Base-by-base conservation (phyloP, 768 basidiomycete species). In the Suillus bovinus region DNA sequence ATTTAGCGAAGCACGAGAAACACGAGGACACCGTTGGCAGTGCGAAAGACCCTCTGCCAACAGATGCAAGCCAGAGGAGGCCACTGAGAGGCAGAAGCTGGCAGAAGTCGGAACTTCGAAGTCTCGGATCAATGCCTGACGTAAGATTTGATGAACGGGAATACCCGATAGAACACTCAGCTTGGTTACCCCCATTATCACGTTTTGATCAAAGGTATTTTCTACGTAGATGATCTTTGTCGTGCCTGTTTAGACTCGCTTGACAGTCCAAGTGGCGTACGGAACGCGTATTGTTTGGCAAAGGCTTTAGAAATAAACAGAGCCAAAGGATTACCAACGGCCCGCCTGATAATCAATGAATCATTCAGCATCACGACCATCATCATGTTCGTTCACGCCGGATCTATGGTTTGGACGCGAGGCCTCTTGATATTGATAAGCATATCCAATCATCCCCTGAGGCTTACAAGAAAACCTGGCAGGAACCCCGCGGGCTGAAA, bases 221-320 rank as follows among this genome's bases (percentile, higher is more conserved):
- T 7, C n/a, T n/a, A n/a, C n/a, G n/a, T n/a, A 34, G 33, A 38
- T 13, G 3, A 38, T 55, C 22, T 39, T 29, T 39, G 55, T 41
- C 5, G 55, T 39, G 24, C 55, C 55, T 56, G 38, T 27, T 24
- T 24, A n/a, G n/a, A n/a, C 22, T 36, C 22, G 22, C 22, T 36
- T 52, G 13, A 20, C 17, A 7, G n/a, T 54, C 22, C 7, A 16
- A 47, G 24, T 47, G 54, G 24, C 34, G 36, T 55, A 22, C 2
- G n/a, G 8, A 36, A 38, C 55, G 10, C 20, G 20, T 56, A 27
- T 56, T 56, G 38, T 56, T 56, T 56, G 55, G 55, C 55, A 39
- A 56, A 27, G 38, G 55, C 55, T 56, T 56, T 29, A 56, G 55
- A 39, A 56, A 56, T 39, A 56, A 56, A 56, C 55, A 56, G 17